Percentiles rank a stretch among this genome's conserved stretches.
phyloP scores from a whole-genome alignment of 768 basidiomycete species.

The Russula earlei region DNA sequence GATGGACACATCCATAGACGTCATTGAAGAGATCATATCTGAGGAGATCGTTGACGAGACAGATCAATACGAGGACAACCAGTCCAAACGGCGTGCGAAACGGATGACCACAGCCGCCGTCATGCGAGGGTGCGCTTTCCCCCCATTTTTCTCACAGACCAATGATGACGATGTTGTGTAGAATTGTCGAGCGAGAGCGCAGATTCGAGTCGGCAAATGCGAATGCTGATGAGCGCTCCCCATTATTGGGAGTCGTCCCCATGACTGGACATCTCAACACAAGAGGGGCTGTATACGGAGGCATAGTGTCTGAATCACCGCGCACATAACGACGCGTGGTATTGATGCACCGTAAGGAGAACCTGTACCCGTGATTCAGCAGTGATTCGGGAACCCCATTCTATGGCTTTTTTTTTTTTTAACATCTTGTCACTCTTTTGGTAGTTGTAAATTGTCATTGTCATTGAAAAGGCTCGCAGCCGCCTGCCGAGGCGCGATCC shows the following conservation, averaged over 20 bases:
- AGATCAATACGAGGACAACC: conserved; percentile 83
- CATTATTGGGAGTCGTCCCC: conserved; percentile 6
- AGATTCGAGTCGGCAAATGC: conserved; percentile 1
- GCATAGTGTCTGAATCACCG: background rate
- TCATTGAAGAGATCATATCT: conserved; percentile 90
- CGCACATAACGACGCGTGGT: background rate
- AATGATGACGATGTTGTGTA: conserved; percentile 19
- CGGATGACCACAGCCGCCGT: conserved; percentile 63
- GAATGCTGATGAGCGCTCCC: conserved; percentile 8
- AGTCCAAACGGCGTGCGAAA: conserved; percentile 63
- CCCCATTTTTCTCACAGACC: background rate
- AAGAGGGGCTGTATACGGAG: background rate
- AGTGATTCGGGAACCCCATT: no score
- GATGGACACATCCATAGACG: conserved; percentile 36
- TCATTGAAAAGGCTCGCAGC: background rate
- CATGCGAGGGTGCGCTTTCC: conserved; percentile 58
- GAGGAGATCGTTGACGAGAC: conserved; percentile 97
- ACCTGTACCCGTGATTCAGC: no score
- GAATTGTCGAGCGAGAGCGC: conserved; percentile 49
- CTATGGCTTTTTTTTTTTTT: background rate
- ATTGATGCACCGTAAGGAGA: conserved; percentile 25
- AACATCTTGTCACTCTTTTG: background rate
- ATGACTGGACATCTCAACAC: background rate
- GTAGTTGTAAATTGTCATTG: background rate
- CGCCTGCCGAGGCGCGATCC: background rate